A percentile compares a stretch with the other conserved stretches of the same genome.
Evolutionary conservation across 164 flowering plant species (phyloP).

Genomic region (Nymphaea colorata): DNA sequence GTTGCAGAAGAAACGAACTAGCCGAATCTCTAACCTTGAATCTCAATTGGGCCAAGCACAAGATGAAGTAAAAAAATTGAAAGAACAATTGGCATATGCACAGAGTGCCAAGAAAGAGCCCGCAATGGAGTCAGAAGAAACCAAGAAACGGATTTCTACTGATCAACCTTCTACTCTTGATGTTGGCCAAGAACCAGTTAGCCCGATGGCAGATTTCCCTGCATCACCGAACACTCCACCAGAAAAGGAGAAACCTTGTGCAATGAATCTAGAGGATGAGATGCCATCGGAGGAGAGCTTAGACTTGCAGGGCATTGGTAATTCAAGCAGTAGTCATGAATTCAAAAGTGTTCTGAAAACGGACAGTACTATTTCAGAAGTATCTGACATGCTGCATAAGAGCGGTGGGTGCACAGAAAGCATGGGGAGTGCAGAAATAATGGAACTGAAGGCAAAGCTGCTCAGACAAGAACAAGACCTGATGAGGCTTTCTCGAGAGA

Average conservation of each 20-base stretch:
- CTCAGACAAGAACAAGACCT: slow-evolving; percentile 42
- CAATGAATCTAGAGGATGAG: not conserved
- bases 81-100: slow-evolving; percentile 57
- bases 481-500: slow-evolving; percentile 25
- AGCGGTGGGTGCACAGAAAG: not conserved
- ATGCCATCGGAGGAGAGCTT: slow-evolving; percentile 10
- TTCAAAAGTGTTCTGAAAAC: too few relatives aligned
- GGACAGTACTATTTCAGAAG: not conserved
- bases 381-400: not conserved
- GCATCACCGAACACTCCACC: slow-evolving; percentile 16
- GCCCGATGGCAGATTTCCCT: not conserved
- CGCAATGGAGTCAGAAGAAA: slow-evolving; percentile 44
- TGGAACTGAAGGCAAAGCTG: slow-evolving; percentile 29
- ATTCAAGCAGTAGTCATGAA: not conserved
- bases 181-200: slow-evolving; percentile 13
- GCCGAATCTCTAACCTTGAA: slow-evolving; percentile 65
- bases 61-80: slow-evolving; percentile 60
- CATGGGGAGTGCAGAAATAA: slow-evolving; percentile 30
- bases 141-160: slow-evolving; percentile 13
- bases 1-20: slow-evolving; percentile 65
- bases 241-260: slow-evolving; percentile 29
- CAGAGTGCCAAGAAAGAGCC: slow-evolving; percentile 70
- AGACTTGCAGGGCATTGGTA: slow-evolving; percentile 11
- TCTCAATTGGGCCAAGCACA: slow-evolving; percentile 77
- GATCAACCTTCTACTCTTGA: slow-evolving; percentile 9